phyloP scores from a whole-genome alignment of 148 eudicot genomes.

The Salicornia ramosissima region DNA sequence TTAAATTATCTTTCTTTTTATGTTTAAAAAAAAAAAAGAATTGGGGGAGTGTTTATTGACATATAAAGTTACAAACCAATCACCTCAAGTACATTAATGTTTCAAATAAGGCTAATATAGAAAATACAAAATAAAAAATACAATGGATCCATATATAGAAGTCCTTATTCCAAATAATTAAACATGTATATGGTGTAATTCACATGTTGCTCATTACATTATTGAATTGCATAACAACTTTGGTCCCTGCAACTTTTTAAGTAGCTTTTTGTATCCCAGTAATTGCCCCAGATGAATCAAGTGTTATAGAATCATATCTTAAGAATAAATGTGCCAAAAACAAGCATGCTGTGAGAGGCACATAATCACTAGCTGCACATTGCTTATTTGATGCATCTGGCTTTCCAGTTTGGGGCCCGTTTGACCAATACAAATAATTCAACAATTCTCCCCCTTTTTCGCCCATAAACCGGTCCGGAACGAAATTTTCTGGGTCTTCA shows the following conservation, averaged over 20 bases:
- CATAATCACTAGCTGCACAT: slow-evolving; percentile 64
- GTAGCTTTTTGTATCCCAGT: slow-evolving; percentile 38
- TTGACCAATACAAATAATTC: slow-evolving; percentile 76
- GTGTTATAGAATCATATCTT: slow-evolving; percentile 56
- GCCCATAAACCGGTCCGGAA: slow-evolving; percentile 46
- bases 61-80: too few species aligned
- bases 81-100: too few species aligned
- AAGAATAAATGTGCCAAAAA: slow-evolving; percentile 59
- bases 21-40: too few species aligned
- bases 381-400: slow-evolving; percentile 64
- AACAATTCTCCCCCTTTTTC: slow-evolving; percentile 49
- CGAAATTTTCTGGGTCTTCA: slow-evolving; percentile 58
- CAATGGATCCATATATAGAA: too few species aligned
- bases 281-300: slow-evolving; percentile 40
- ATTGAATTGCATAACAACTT: too few species aligned
- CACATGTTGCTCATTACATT: too few species aligned
- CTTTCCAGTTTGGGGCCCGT: slow-evolving; percentile 69
- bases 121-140: too few species aligned
- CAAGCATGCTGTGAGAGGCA: slow-evolving; percentile 54
- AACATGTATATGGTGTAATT: too few species aligned
- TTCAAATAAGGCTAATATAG: too few species aligned
- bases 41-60: too few species aligned
- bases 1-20: too few species aligned
- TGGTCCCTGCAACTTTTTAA: slow-evolving; percentile 9
- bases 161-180: too few species aligned